These are phyloP conservation scores for Monosporascus sp. DNA, from an alignment of 2,329 filamentous ascomycete species.

Conservation along the genomic window DNA sequence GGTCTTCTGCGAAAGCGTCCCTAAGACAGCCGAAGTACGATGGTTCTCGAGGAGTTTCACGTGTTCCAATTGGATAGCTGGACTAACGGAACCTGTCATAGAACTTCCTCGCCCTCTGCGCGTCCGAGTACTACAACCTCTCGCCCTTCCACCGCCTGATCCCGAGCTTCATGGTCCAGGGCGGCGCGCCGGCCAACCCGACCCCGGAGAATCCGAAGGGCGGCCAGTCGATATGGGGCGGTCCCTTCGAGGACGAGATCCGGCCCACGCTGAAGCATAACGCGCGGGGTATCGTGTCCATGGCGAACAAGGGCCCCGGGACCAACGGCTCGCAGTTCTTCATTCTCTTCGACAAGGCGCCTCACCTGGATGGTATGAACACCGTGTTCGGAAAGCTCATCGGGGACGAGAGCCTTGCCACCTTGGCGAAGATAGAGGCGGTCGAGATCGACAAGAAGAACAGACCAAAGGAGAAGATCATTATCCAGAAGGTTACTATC, in stretches of 20 bases:
- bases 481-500: conserved; percentile 65
- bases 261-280: conserved; percentile 64
- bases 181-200: conserved; percentile 57
- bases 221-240: conserved; percentile 69
- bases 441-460: conserved; percentile 74
- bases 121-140: conserved; percentile 68
- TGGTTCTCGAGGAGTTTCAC: neutral
- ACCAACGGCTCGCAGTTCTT: conserved; percentile 82
- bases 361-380: conserved; percentile 79
- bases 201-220: conserved; percentile 59
- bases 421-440: conserved; percentile 66
- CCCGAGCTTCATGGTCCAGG: conserved; percentile 75
- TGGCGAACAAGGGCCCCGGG: conserved; percentile 72
- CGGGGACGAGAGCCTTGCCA: conserved; percentile 58
- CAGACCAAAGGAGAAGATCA: conserved; percentile 61
- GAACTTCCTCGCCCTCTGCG: conserved; percentile 87
- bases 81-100: conserved; percentile 29
- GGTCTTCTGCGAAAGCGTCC: conserved; percentile 91
- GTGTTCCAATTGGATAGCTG: neutral
- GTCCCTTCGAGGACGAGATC: conserved; percentile 76
- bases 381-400: conserved; percentile 76
- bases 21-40: conserved; percentile 78
- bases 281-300: conserved; percentile 65
- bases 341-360: conserved; percentile 69
- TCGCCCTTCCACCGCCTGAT: conserved; percentile 79